phyloP scores from a whole-genome alignment of 352 stramenopile genomes.

The Phytopythium delawarense region DNA sequence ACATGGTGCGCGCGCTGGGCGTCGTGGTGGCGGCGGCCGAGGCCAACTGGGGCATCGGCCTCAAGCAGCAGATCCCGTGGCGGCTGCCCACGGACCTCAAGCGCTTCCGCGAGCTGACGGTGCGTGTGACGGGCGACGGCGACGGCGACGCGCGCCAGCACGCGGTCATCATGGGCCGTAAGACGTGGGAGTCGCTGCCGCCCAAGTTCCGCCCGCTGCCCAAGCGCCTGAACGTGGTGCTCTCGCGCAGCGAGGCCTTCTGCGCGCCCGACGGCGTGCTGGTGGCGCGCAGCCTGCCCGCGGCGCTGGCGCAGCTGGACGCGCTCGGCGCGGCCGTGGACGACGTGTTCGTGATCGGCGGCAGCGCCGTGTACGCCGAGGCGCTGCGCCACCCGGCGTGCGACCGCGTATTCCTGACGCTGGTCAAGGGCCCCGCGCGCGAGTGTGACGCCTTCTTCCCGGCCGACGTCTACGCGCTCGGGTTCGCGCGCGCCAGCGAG shows the following conservation, averaged over 20 bases:
- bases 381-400: conserved; percentile 85
- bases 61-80: conserved; percentile 91
- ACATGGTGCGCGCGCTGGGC: conserved; percentile 38
- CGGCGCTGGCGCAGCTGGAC: conserved; percentile 88
- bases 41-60: conserved; percentile 84
- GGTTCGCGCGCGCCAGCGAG: conserved; percentile 38
- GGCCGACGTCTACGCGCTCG: conserved; percentile 51
- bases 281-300: conserved; percentile 82
- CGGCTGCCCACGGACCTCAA: conserved; percentile 94
- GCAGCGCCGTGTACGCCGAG: conserved; percentile 92
- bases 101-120: conserved; percentile 95
- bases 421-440: conserved; percentile 69
- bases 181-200: conserved; percentile 99
- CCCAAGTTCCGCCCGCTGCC: conserved; percentile 93
- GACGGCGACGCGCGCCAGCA: conserved; percentile 47
- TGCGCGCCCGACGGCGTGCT: conserved; percentile 73
- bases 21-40: conserved; percentile 89
- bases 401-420: conserved; percentile 88
- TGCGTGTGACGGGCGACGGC: conserved; percentile 14
- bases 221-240: conserved; percentile 95
- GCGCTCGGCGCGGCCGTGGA: conserved; percentile 71
- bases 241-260: conserved; percentile 82
- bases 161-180: conserved; percentile 99
- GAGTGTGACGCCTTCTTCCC: conserved; percentile 94
- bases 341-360: conserved; percentile 97